A percentile compares a stretch with the other conserved stretches of the same genome.
Conservation (phyloP, 176 grass and related monocot genomes). For the Rhynchospora pubera region DNA sequence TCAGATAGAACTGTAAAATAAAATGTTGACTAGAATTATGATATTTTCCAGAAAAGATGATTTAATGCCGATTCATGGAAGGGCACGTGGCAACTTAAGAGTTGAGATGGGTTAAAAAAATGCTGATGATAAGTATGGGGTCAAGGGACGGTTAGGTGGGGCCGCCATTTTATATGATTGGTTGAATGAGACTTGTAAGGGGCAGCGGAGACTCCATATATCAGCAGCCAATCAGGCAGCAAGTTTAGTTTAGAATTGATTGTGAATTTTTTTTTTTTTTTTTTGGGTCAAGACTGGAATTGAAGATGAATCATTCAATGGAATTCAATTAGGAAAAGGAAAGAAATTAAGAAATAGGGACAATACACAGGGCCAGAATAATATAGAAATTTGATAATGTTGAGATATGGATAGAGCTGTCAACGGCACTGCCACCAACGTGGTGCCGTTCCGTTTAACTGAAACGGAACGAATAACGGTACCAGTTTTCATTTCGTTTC, state of each 20-base stretch:
- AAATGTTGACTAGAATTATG: background rate
- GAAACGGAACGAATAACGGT: too few relatives aligned
- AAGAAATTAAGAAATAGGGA: background rate
- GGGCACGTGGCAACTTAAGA: slow-evolving; percentile 7
- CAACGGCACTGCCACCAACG: too few relatives aligned
- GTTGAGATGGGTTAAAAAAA: background rate
- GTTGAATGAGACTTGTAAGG: background rate
- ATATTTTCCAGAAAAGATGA: background rate
- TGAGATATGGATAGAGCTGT: too few relatives aligned
- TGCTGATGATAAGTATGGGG: slow-evolving; percentile 13
- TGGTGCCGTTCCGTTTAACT: too few relatives aligned
- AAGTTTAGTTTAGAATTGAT: background rate
- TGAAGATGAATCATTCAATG: background rate
- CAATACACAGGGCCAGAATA: too few relatives aligned
- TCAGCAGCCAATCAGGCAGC: background rate
- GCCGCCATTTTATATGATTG: slow-evolving; percentile 6
- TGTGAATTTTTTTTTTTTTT: slow-evolving; percentile 5
- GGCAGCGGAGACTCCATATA: background rate
- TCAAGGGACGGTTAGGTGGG: background rate
- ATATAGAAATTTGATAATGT: background rate
- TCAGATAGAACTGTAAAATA: background rate
- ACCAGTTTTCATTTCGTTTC: too few relatives aligned
- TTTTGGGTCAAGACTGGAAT: background rate
- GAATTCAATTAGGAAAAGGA: too few relatives aligned
- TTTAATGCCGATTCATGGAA: background rate